Evolutionary conservation across 805 yeast genomes (phyloP).

Genomic region (Candida dendrica): DNA sequence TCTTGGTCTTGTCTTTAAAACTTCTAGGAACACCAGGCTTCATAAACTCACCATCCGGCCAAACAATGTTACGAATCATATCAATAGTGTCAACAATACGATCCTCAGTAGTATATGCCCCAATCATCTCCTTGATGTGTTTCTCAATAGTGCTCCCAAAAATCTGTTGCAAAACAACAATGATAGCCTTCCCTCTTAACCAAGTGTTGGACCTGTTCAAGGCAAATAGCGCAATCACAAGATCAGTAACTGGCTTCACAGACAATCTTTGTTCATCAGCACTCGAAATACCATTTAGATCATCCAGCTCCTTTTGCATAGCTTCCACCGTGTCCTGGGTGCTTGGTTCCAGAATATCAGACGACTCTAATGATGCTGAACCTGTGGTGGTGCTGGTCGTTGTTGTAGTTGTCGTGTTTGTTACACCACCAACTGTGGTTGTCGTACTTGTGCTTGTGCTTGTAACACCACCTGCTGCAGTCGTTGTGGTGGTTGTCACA

Average conservation of each 20-base stretch:
- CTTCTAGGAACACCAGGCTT: constrained; percentile 41
- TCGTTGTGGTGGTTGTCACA: not conserved
- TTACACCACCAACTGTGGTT: not conserved
- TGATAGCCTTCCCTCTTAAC: constrained; percentile 79
- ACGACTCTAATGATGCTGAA: not conserved
- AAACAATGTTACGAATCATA: constrained; percentile 23
- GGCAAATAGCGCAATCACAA: constrained; percentile 64
- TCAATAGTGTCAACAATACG: constrained; percentile 35
- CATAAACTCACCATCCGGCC: constrained; percentile 52
- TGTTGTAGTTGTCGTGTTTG: not conserved
- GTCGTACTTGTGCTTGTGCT: not conserved
- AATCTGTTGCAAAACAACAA: constrained; percentile 75
- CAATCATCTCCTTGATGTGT: constrained; percentile 31
- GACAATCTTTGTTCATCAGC: constrained; percentile 36
- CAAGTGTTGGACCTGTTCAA: constrained; percentile 59
- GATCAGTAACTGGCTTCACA: constrained; percentile 76
- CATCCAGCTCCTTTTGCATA: constrained; percentile 48
- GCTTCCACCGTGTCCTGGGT: constrained; percentile 28
- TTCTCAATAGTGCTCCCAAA: constrained; percentile 85
- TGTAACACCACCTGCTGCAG: not conserved
- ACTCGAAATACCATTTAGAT: constrained; percentile 22
- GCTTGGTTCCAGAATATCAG: not conserved
- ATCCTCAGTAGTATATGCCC: constrained; percentile 34
- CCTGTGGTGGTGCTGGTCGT: not conserved
- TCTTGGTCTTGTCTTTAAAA: constrained; percentile 40